Evolutionary conservation across 768 basidiomycete species (phyloP), one percentile per base, ranked within the genome.

Genomic region (Erythrobasidium yunnanense): DNA sequence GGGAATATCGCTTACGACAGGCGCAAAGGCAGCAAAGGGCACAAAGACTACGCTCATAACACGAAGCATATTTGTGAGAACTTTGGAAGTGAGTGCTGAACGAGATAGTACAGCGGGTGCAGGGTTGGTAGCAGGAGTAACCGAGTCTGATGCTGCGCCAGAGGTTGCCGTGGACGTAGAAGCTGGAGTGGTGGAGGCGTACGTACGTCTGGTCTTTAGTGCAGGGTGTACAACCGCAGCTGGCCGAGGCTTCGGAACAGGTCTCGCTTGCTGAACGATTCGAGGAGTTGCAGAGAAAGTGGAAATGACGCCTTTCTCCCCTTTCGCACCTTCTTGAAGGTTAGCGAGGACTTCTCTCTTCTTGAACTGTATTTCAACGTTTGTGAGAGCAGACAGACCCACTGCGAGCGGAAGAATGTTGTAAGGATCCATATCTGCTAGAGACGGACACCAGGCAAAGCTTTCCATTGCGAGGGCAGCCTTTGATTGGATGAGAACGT

Each of bases 11-110:
- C 77, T 71, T 53, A 77, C 77, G 34, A 70, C 69, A 11, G 77
- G 77, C 6, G 75, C 71, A 67, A 76, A 70, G 7, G 73, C 71
- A 17, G 76, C 77, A 1, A 77, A 70, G 17, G 76, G 73, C 1
- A 77, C 72, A 55, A 75, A 75, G 15, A 72, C 62, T 13, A 78
- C 68, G 0, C 73, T 73, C n/a, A 73, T 71, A 35, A 73, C 54
- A 33, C 76, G 57, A 66, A 78, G 51, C 1, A 73, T 70, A 29
- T 73, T 73, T 13, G 70, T 69, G 8, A 73, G 56, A 65, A 66
- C 55, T 7, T 66, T 45, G 47, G 53, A 29, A 29, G 38, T 50
- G 33, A 42, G 23, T 18, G 18, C 33, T 46, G 50, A 51, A 47
- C 58, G 22, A 22, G 15, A 30, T 29, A 17, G 22, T 34, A 42